Percentiles rank a stretch among this genome's conserved stretches.
phyloP scores from a whole-genome alignment of 106 monocot species.

The Dioscorea dumetorum region DNA sequence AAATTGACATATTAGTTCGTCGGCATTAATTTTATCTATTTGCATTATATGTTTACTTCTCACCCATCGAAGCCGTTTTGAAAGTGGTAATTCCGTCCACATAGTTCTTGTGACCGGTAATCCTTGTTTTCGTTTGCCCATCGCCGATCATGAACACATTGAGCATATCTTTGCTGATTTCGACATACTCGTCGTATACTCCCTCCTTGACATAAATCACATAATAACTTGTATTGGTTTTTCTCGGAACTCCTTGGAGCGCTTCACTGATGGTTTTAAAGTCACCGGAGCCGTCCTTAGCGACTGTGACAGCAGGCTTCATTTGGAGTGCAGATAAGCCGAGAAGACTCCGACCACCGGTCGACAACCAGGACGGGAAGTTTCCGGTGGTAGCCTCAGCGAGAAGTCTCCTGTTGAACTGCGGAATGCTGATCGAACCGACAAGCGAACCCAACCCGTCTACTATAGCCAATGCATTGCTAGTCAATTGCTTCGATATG shows the following conservation, averaged over 20 bases:
- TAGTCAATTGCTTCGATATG: constrained; percentile 23
- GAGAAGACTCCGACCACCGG: constrained; percentile 19
- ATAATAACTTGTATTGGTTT: constrained; percentile 9
- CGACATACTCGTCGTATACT: constrained; percentile 23
- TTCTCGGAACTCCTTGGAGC: constrained; percentile 15
- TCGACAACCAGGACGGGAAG: constrained; percentile 23
- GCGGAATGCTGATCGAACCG: constrained; percentile 19
- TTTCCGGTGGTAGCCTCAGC: constrained; percentile 1
- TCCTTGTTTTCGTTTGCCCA: constrained; percentile 26
- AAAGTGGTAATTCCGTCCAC: constrained; percentile 31
- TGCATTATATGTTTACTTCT: background rate
- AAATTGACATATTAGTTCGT: background rate
- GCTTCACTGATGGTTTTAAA: constrained; percentile 33
- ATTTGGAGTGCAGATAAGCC: background rate
- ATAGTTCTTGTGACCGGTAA: constrained; percentile 33
- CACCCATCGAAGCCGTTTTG: constrained; percentile 28
- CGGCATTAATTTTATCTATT: background rate
- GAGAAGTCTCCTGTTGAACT: constrained; percentile 23
- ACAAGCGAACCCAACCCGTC: constrained; percentile 20
- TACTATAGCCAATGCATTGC: constrained; percentile 57
- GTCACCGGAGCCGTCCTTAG: constrained; percentile 51
- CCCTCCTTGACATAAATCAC: constrained; percentile 47
- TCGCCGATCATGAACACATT: constrained; percentile 36
- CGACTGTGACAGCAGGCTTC: constrained; percentile 35
- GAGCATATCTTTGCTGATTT: constrained; percentile 8